Evolutionary conservation across 257 asterid genomes (phyloP).

Genomic region (Linderniella brevidens): DNA sequence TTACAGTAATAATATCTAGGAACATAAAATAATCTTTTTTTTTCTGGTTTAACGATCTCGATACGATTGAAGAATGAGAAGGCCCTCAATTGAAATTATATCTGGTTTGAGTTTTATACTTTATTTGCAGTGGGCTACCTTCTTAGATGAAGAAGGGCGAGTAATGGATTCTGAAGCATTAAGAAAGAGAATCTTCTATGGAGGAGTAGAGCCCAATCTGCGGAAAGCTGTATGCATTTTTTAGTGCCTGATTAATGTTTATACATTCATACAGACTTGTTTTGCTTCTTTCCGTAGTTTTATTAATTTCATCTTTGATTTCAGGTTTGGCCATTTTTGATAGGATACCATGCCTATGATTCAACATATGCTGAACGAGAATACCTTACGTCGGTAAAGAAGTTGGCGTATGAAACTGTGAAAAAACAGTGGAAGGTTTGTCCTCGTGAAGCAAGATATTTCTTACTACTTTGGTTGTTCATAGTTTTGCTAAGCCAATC

Average conservation of each 20-base stretch:
- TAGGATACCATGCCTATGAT: slow-evolving; percentile 65
- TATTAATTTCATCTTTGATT: slow-evolving; percentile 2
- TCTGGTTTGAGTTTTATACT: slow-evolving; percentile 10
- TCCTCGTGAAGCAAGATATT: slow-evolving; percentile 1
- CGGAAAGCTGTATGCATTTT: slow-evolving; percentile 53
- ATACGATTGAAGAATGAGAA: too few relatives aligned
- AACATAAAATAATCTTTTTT: too few relatives aligned
- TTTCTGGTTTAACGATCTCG: too few relatives aligned
- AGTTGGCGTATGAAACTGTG: slow-evolving; percentile 66
- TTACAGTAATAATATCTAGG: too few relatives aligned
- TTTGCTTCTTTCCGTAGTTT: neutral
- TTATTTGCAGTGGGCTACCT: slow-evolving; percentile 61
- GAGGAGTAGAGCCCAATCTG: slow-evolving; percentile 66
- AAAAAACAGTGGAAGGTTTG: slow-evolving; percentile 96
- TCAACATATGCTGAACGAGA: slow-evolving; percentile 92
- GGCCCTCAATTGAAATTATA: too few relatives aligned
- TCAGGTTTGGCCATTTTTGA: slow-evolving; percentile 79
- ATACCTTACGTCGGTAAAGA: slow-evolving; percentile 52
- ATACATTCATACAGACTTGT: slow-evolving; percentile 7
- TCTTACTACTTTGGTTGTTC: too few relatives aligned
- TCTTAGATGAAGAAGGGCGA: slow-evolving; percentile 88
- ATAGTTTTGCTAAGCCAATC: too few relatives aligned
- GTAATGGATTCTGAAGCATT: slow-evolving; percentile 51
- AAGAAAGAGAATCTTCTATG: slow-evolving; percentile 74
- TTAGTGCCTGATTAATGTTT: slow-evolving; percentile 8